A percentile compares a stretch with the other conserved stretches of the same genome.
Evolutionary conservation across 2,329 filamentous ascomycete genomes (phyloP).

Genomic region (Fusarium keratoplasticum): DNA sequence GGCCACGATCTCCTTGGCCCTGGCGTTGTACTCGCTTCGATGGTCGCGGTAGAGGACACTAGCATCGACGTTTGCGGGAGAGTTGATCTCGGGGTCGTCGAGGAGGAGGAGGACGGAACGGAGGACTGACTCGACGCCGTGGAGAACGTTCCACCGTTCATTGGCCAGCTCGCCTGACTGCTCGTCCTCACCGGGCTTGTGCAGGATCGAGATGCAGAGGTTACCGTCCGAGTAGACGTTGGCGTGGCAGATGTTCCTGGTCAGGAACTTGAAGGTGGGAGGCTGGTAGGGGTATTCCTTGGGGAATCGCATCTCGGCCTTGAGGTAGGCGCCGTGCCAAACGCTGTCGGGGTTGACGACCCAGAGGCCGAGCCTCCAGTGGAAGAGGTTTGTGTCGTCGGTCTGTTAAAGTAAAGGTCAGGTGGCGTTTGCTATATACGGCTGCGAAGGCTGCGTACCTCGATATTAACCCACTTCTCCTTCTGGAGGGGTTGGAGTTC

Average conservation of each 20-base stretch:
- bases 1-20: slow-evolving; percentile 77
- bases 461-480: slow-evolving; percentile 94
- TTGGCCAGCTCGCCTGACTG: slow-evolving; percentile 91
- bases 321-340: slow-evolving; percentile 95
- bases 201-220: slow-evolving; percentile 96
- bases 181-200: slow-evolving; percentile 89
- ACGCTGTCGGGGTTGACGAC: slow-evolving; percentile 92
- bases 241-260: slow-evolving; percentile 83
- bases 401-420: slow-evolving; percentile 60
- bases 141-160: slow-evolving; percentile 94
- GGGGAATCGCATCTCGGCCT: slow-evolving; percentile 87
- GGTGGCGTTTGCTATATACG: neutral
- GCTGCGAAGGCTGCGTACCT: slow-evolving; percentile 64
- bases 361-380: slow-evolving; percentile 90
- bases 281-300: slow-evolving; percentile 90
- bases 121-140: slow-evolving; percentile 93
- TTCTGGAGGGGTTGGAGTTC: slow-evolving; percentile 85
- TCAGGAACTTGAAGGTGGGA: slow-evolving; percentile 86
- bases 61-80: slow-evolving; percentile 94
- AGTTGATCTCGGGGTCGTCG: slow-evolving; percentile 93
- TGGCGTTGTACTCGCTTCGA: slow-evolving; percentile 74
- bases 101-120: slow-evolving; percentile 92
- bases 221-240: slow-evolving; percentile 94
- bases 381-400: slow-evolving; percentile 84
- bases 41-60: slow-evolving; percentile 85